Conservation (phyloP, 139 green algal genomes). For the Eudorina sp. region DNA sequence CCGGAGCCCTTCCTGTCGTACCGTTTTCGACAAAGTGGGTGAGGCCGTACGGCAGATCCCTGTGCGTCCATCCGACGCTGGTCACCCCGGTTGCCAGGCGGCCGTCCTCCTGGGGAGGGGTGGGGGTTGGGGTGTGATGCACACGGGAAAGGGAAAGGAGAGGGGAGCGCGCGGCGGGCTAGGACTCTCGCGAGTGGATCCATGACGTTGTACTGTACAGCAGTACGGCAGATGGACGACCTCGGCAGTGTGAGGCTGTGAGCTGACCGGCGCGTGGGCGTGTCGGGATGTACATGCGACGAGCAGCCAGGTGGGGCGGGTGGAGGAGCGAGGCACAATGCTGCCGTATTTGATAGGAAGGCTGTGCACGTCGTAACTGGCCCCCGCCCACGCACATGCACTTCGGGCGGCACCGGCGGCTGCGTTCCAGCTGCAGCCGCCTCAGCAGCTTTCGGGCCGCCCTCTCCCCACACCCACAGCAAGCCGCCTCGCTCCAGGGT, state of each 20-base stretch:
- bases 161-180: background rate
- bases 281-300: background rate
- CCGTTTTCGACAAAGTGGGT: slow-evolving; percentile 13
- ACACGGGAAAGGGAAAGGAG: background rate
- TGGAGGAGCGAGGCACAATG: too few relatives aligned
- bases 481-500: slow-evolving; percentile 8
- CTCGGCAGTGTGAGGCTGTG: too few relatives aligned
- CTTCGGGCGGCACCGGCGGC: background rate
- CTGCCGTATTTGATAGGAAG: too few relatives aligned
- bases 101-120: background rate
- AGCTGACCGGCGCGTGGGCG: background rate
- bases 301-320: too few relatives aligned
- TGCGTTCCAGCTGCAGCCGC: background rate
- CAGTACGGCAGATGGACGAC: too few relatives aligned
- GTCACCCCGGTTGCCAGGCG: background rate
- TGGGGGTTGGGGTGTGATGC: background rate
- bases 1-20: too few relatives aligned
- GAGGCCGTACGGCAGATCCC: slow-evolving; percentile 39
- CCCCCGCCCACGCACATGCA: background rate
- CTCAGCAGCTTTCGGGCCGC: background rate
- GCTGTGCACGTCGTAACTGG: too few relatives aligned
- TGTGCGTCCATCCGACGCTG: background rate
- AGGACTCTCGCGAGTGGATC: too few relatives aligned
- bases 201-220: too few relatives aligned
- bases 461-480: slow-evolving; percentile 51